phyloP scores from a whole-genome alignment of 2,329 filamentous ascomycete species.

The Magnaporthales sp. region DNA sequence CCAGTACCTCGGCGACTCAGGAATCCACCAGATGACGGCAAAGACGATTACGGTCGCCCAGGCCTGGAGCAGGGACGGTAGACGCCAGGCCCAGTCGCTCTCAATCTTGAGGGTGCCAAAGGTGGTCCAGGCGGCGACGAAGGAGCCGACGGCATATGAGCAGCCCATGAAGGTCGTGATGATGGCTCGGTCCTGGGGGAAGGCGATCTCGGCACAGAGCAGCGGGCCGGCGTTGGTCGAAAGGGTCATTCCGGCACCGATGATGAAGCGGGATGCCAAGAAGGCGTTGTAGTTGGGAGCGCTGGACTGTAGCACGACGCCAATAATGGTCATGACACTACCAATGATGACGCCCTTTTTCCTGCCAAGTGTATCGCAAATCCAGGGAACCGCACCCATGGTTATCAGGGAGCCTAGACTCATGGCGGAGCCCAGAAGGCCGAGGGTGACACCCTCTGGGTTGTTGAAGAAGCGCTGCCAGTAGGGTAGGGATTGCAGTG shows the following conservation, averaged over 20 bases:
- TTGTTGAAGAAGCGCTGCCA: background rate
- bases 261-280: slow-evolving; percentile 15
- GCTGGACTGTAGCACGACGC: slow-evolving; percentile 13
- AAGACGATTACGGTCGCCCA: slow-evolving; percentile 12
- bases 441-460: background rate
- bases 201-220: slow-evolving; percentile 12
- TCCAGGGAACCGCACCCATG: background rate
- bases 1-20: slow-evolving; percentile 8
- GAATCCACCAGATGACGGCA: slow-evolving; percentile 8
- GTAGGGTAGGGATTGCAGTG: background rate
- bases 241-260: slow-evolving; percentile 15
- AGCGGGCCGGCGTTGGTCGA: slow-evolving; percentile 10
- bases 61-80: slow-evolving; percentile 14
- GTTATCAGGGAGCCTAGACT: background rate
- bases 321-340: slow-evolving; percentile 12
- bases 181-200: slow-evolving; percentile 9
- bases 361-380: background rate
- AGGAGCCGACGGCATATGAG: slow-evolving; percentile 14
- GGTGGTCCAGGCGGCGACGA: slow-evolving; percentile 8
- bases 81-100: slow-evolving; percentile 14
- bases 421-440: background rate
- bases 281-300: slow-evolving; percentile 19
- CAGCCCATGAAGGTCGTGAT: slow-evolving; percentile 13
- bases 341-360: background rate
- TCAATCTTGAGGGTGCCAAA: slow-evolving; percentile 6